Evolutionary conservation across 805 yeast genomes (phyloP).

Genomic region (Zygoascus biomembranicola): DNA sequence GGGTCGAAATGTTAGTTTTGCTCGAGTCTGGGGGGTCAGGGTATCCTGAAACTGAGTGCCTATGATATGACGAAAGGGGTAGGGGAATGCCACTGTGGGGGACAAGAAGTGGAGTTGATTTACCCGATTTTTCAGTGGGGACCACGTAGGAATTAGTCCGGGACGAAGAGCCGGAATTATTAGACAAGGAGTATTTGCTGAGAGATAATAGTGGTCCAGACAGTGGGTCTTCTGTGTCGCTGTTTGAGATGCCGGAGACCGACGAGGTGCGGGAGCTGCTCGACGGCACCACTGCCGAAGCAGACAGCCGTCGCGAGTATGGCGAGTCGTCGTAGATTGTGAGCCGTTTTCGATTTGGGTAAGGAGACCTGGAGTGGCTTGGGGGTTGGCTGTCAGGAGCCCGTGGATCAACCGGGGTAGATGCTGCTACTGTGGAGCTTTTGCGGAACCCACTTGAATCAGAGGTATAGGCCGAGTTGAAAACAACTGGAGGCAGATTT

Average conservation of each 20-base stretch:
- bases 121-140: neutral
- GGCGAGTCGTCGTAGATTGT: slow-evolving; percentile 4
- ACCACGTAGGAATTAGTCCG: slow-evolving; percentile 14
- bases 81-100: neutral
- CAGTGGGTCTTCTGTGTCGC: slow-evolving; percentile 23
- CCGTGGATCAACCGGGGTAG: slow-evolving; percentile 34
- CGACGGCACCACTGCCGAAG: slow-evolving; percentile 6
- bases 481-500: slow-evolving; percentile 10
- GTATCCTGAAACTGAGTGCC: neutral
- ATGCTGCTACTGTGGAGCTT: slow-evolving; percentile 14
- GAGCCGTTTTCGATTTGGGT: neutral
- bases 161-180: slow-evolving; percentile 14
- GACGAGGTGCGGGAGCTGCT: slow-evolving; percentile 17
- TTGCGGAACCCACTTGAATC: slow-evolving; percentile 21
- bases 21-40: slow-evolving; percentile 5
- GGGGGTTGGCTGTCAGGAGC: slow-evolving; percentile 5
- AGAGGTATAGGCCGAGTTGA: slow-evolving; percentile 19
- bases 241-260: slow-evolving; percentile 18
- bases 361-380: neutral
- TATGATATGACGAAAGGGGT: slow-evolving; percentile 3
- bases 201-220: slow-evolving; percentile 14
- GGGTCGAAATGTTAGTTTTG: slow-evolving; percentile 5
- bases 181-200: slow-evolving; percentile 19
- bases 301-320: slow-evolving; percentile 14
- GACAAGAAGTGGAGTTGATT: neutral